These are phyloP conservation scores for Saccharomycopsis javanensis DNA, from an alignment of 805 yeast species.

Conservation along the genomic window DNA sequence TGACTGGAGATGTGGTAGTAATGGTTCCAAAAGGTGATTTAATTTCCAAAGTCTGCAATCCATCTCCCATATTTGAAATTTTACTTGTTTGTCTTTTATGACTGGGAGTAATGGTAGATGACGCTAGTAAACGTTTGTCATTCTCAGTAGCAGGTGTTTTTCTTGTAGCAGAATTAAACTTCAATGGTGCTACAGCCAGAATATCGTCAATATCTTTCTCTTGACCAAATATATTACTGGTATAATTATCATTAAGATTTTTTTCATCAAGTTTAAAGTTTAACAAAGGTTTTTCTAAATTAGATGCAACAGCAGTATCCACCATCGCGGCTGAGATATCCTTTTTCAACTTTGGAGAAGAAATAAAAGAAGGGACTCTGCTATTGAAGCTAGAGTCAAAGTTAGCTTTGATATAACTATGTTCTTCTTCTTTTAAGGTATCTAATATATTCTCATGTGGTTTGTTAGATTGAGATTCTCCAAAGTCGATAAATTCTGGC, in stretches of 20 bases:
- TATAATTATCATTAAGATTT: background rate
- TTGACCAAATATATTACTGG: background rate
- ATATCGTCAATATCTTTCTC: background rate
- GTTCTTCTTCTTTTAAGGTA: background rate
- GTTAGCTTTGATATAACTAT: conserved; percentile 6
- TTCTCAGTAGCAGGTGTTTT: background rate
- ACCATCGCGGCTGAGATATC: background rate
- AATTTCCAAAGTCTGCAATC: conserved; percentile 4
- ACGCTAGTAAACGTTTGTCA: background rate
- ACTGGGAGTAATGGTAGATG: background rate
- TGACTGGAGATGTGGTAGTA: conserved; percentile 5
- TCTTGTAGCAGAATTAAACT: background rate
- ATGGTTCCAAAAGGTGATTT: conserved; percentile 19
- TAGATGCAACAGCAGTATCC: background rate
- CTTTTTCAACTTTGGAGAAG: background rate
- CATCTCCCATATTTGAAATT: background rate
- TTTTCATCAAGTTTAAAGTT: background rate
- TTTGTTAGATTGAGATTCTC: conserved; percentile 20
- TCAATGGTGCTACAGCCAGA: conserved; percentile 1
- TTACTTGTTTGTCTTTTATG: background rate
- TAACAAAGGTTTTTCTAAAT: background rate
- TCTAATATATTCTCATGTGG: background rate
- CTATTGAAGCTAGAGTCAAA: conserved; percentile 19
- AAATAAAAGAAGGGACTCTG: conserved; percentile 1
- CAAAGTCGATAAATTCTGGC: conserved; percentile 55